phyloP scores from a whole-genome alignment of 2,329 filamentous ascomycete genomes.

The Botrytis aclada region DNA sequence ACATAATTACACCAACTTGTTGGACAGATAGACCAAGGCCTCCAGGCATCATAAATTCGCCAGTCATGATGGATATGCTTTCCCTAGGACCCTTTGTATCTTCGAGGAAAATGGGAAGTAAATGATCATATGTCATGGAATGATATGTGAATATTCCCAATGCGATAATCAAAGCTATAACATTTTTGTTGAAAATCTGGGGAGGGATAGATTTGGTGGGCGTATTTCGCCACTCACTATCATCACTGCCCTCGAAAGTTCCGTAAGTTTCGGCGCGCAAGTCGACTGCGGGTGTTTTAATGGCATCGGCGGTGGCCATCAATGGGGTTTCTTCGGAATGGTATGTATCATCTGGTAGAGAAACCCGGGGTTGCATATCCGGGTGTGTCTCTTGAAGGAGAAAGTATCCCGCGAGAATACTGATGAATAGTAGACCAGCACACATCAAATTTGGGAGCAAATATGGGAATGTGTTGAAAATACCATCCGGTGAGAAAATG shows the following conservation, averaged over 20 bases:
- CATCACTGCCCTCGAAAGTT: slow-evolving; percentile 52
- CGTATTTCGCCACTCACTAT: slow-evolving; percentile 35
- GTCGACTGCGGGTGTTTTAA: slow-evolving; percentile 69
- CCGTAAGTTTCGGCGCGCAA: slow-evolving; percentile 77
- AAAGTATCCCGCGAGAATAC: slow-evolving; percentile 76
- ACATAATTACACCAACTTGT: slow-evolving; percentile 59
- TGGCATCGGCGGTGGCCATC: slow-evolving; percentile 70
- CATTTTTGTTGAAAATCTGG: slow-evolving; percentile 58
- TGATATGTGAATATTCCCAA: slow-evolving; percentile 91
- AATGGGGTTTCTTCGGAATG: slow-evolving; percentile 61
- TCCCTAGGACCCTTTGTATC: slow-evolving; percentile 54
- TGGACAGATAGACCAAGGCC: slow-evolving; percentile 62
- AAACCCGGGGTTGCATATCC: slow-evolving; percentile 62
- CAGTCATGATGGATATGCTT: slow-evolving; percentile 27
- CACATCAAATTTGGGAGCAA: slow-evolving; percentile 87
- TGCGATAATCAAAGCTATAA: slow-evolving; percentile 75
- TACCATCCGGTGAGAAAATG: slow-evolving; percentile 60
- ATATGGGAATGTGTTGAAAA: slow-evolving; percentile 81
- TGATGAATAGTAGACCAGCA: slow-evolving; percentile 68
- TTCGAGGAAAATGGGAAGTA: slow-evolving; percentile 90
- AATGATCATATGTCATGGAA: slow-evolving; percentile 90
- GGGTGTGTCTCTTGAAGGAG: slow-evolving; percentile 88
- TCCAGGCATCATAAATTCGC: slow-evolving; percentile 49
- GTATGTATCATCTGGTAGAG: slow-evolving; percentile 49
- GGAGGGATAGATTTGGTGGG: slow-evolving; percentile 28